Percentiles rank a stretch among this genome's conserved stretches.
Conservation (phyloP, 73 alveolate genomes). For the Halteria grandinella region DNA sequence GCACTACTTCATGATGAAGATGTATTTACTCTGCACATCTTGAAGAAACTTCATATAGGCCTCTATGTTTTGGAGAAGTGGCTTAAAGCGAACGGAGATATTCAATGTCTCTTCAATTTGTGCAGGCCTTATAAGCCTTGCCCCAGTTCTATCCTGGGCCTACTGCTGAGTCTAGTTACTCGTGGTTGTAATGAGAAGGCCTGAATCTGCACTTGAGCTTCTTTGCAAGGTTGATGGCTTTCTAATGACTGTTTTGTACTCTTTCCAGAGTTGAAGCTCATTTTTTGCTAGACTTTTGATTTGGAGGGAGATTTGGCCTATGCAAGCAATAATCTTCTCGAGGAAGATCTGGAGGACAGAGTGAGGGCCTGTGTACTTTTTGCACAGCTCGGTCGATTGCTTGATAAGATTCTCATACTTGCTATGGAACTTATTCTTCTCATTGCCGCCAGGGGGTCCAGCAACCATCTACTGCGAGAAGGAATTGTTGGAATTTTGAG, state of each 20-base stretch:
- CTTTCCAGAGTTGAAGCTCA: conserved; percentile 37
- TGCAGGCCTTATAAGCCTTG: too few relatives aligned
- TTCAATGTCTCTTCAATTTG: conserved; percentile 22
- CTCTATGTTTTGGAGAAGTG: conserved; percentile 30
- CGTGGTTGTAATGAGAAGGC: conserved; percentile 24
- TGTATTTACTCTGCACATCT: conserved; percentile 32
- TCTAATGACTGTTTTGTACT: neutral
- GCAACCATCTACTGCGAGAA: neutral
- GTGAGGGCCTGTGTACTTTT: conserved; percentile 42
- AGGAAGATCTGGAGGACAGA: conserved; percentile 43
- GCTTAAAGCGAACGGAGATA: neutral
- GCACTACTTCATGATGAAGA: conserved; percentile 36
- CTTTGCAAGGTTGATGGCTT: conserved; percentile 5
- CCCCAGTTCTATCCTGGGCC: too few relatives aligned
- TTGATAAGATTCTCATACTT: conserved; percentile 13
- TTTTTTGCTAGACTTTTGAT: conserved; percentile 22
- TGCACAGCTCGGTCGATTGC: conserved; percentile 37
- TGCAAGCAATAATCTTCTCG: conserved; percentile 42
- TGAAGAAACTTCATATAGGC: conserved; percentile 24
- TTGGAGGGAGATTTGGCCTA: conserved; percentile 30
- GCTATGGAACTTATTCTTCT: neutral
- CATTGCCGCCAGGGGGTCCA: conserved; percentile 4
- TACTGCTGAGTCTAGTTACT: neutral
- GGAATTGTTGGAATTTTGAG: neutral
- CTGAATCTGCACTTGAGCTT: conserved; percentile 24